Base-by-base conservation (phyloP, 2,329 filamentous ascomycete species). In the Sclerotiophoma versabilis region DNA sequence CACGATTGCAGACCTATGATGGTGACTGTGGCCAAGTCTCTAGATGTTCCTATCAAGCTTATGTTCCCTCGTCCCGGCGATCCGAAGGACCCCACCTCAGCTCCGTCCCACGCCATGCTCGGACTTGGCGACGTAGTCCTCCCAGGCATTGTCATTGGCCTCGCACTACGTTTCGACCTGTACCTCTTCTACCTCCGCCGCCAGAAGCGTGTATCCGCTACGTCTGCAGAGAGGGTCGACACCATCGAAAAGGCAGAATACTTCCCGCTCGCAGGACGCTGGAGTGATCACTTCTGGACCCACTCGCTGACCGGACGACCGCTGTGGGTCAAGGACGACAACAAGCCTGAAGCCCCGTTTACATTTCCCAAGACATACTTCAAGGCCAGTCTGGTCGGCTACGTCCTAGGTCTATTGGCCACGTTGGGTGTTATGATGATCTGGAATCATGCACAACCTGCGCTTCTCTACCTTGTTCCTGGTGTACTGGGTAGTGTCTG, bases 41-140 rank as follows among this genome's bases (percentile, higher is more conserved):
- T 99, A 22, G 93, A 99, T 63, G 90, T 93, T 0, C 95, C 93
- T 0, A 95, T 97, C 73, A 98, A 97, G 73, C 84, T 99, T 7
- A 83, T 95, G 5, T 96, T 96, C 59, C 87, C 90, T 1, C 83
- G 84, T n/a, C 87, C 88, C 6, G 73, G 79, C 3, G 70, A 75
- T 27, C 73, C 80, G n/a, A 73, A 74, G 6, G 75, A 78, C n/a
- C 77, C 77, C 11, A 70, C 77, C 7, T 70, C 71, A 4, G 66
- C 74, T 32, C 64, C 65, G 54, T 73, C 79, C 22, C 69, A 83
- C 63, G 83, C 91, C 47, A 96, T 98, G 84, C 86, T 99, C 7
- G 93, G 93, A 0, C 82, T 98, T 0, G 93, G 93, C n/a, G 93
- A 99, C 70, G 90, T 99, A 53, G 90, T 96, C 1, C 81, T 99